phyloP scores from a whole-genome alignment of 345 rosid genomes.

The Erodium maritimum region DNA sequence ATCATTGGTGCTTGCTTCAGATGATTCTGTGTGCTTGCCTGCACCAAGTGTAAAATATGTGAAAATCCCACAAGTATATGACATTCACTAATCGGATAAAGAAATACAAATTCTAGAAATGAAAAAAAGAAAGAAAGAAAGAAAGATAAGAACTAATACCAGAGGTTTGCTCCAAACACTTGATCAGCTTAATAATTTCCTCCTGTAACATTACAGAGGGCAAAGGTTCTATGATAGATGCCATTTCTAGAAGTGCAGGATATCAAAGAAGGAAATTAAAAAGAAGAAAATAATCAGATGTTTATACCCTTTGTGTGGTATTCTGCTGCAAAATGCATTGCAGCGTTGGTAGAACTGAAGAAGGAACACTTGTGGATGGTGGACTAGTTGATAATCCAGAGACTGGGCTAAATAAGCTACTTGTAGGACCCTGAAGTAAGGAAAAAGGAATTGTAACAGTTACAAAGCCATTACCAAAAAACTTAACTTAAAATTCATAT shows the following conservation, averaged over 20 bases:
- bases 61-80: slow-evolving; percentile 3
- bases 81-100: slow-evolving; percentile 8
- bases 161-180: slow-evolving; percentile 60
- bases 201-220: slow-evolving; percentile 46
- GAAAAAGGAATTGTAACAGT: slow-evolving; percentile 19
- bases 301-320: slow-evolving; percentile 54
- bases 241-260: background rate
- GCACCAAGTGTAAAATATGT: background rate
- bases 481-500: no score
- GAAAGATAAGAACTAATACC: slow-evolving; percentile 33
- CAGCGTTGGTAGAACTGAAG: slow-evolving; percentile 56
- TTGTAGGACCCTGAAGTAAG: slow-evolving; percentile 47
- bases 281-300: slow-evolving; percentile 4
- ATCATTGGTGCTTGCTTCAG: slow-evolving; percentile 40
- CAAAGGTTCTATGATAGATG: background rate
- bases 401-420: slow-evolving; percentile 31
- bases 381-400: slow-evolving; percentile 38
- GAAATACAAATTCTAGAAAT: background rate
- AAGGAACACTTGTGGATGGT: slow-evolving; percentile 31
- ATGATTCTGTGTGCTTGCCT: slow-evolving; percentile 42
- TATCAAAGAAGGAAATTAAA: background rate
- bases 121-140: background rate
- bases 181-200: slow-evolving; percentile 76
- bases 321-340: slow-evolving; percentile 83
- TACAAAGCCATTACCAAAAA: slow-evolving; percentile 28